Conservation (phyloP, 2,329 filamentous ascomycete genomes). For the Blumeriella jaapii region DNA sequence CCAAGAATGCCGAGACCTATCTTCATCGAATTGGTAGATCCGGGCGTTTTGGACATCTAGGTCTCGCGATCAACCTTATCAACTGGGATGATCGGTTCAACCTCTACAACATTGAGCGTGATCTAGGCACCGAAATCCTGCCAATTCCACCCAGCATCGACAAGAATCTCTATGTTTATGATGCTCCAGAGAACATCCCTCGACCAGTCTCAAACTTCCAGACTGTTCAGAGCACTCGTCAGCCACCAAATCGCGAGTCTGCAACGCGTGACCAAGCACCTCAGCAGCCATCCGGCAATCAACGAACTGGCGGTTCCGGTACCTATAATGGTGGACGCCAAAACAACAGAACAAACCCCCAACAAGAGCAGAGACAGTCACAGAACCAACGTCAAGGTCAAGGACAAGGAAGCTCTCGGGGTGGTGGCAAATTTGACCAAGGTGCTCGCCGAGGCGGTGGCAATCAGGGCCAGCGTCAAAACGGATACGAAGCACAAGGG, state of each 20-base stretch:
- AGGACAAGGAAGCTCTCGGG: slow-evolving; percentile 21
- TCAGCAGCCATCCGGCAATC: slow-evolving; percentile 18
- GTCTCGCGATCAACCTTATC: slow-evolving; percentile 96
- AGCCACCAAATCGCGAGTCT: slow-evolving; percentile 9
- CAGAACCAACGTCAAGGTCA: slow-evolving; percentile 21
- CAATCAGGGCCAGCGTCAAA: slow-evolving; percentile 22
- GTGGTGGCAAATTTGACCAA: slow-evolving; percentile 20
- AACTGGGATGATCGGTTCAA: slow-evolving; percentile 99
- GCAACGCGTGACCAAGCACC: slow-evolving; percentile 18
- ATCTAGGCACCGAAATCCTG: slow-evolving; percentile 93
- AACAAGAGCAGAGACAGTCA: slow-evolving; percentile 20
- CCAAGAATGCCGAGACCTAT: slow-evolving; percentile 98
- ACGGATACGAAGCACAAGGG: slow-evolving; percentile 24
- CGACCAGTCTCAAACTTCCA: slow-evolving; percentile 53
- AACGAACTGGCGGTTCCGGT: slow-evolving; percentile 16
- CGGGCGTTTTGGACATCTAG: slow-evolving; percentile 90
- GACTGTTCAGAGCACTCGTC: slow-evolving; percentile 24
- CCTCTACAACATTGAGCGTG: slow-evolving; percentile 95
- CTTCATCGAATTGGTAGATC: slow-evolving; percentile 97
- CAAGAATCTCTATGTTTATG: slow-evolving; percentile 97
- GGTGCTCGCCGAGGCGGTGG: slow-evolving; percentile 21
- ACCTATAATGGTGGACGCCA: slow-evolving; percentile 22
- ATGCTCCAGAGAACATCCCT: slow-evolving; percentile 89
- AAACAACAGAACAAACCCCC: slow-evolving; percentile 16
- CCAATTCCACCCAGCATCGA: slow-evolving; percentile 92